A percentile compares a stretch with the other conserved stretches of the same genome.
These are phyloP conservation scores for Teratosphaeria viscida DNA, from an alignment of 2,329 filamentous ascomycete species.

Conservation along the genomic window DNA sequence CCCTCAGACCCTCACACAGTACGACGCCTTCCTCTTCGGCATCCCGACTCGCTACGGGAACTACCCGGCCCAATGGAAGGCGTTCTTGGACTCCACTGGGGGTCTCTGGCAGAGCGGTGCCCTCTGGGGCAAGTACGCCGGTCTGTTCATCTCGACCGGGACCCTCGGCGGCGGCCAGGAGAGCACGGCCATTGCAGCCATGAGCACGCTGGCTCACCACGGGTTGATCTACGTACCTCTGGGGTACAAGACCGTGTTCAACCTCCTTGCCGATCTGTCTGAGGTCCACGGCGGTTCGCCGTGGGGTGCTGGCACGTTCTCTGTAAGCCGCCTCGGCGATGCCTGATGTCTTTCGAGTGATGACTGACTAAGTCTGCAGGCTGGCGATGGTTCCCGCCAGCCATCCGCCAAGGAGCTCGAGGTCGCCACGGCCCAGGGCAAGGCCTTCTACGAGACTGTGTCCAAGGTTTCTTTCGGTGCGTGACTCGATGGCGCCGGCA, in stretches of 20 bases:
- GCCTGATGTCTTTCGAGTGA: not conserved
- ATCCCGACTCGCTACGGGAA: slow-evolving; percentile 95
- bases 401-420: slow-evolving; percentile 65
- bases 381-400: slow-evolving; percentile 70
- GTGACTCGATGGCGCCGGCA: slow-evolving; percentile 60
- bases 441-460: slow-evolving; percentile 69
- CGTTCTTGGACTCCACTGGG: slow-evolving; percentile 84
- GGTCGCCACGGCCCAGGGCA: slow-evolving; percentile 73
- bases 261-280: slow-evolving; percentile 54
- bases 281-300: slow-evolving; percentile 80
- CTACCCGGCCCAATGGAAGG: slow-evolving; percentile 93
- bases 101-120: slow-evolving; percentile 69
- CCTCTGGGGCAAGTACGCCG: slow-evolving; percentile 68
- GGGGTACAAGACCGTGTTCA: slow-evolving; percentile 76
- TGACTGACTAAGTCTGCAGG: slow-evolving; percentile 25
- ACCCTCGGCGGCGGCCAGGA: slow-evolving; percentile 86
- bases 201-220: slow-evolving; percentile 86
- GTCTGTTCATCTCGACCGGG: slow-evolving; percentile 82
- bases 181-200: slow-evolving; percentile 65
- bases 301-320: slow-evolving; percentile 92
- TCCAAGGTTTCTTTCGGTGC: slow-evolving; percentile 51
- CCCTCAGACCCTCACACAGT: slow-evolving; percentile 53
- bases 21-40: slow-evolving; percentile 83
- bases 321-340: slow-evolving; percentile 26
- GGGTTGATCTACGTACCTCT: slow-evolving; percentile 94